Evolutionary conservation across 768 basidiomycete genomes (phyloP).

Genomic region (Xerocomellus chrysenteron): DNA sequence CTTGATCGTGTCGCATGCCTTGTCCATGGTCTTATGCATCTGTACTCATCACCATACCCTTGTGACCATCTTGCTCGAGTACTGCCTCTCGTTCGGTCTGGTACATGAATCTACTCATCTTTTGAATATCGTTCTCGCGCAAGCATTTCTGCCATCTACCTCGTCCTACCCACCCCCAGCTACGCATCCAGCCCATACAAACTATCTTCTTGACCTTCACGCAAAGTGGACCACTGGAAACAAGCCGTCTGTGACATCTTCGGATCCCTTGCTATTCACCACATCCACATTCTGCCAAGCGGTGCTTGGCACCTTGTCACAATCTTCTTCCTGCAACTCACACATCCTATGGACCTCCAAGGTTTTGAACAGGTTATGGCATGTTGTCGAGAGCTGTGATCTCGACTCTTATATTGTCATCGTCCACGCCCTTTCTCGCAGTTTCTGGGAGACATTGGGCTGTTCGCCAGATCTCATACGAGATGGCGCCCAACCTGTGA

Average conservation of each 20-base stretch:
- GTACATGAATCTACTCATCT: slow-evolving; percentile 42
- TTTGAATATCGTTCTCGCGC: slow-evolving; percentile 41
- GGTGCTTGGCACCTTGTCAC: slow-evolving; percentile 15
- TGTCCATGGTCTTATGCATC: slow-evolving; percentile 44
- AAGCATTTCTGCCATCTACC: slow-evolving; percentile 35
- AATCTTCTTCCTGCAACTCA: slow-evolving; percentile 32
- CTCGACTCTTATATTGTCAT: slow-evolving; percentile 34
- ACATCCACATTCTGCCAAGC: slow-evolving; percentile 28
- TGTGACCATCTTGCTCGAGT: slow-evolving; percentile 47
- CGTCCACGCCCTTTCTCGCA: slow-evolving; percentile 28
- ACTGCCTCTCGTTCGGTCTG: slow-evolving; percentile 46
- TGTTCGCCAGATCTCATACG: background rate
- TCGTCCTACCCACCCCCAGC: slow-evolving; percentile 30
- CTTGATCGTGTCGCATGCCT: slow-evolving; percentile 51
- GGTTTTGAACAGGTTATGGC: slow-evolving; percentile 38
- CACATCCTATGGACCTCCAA: slow-evolving; percentile 43
- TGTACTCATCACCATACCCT: slow-evolving; percentile 51
- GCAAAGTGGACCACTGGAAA: slow-evolving; percentile 36
- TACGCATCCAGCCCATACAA: slow-evolving; percentile 45
- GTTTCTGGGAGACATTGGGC: slow-evolving; percentile 7
- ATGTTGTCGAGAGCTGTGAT: slow-evolving; percentile 32
- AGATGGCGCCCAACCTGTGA: background rate
- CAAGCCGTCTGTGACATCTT: background rate
- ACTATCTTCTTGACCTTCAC: slow-evolving; percentile 47
- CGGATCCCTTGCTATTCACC: slow-evolving; percentile 18